A percentile compares a stretch with the other conserved stretches of the same genome.
Conservation (phyloP, 108 stramenopile genomes). For the Nitzschia sp. region DNA sequence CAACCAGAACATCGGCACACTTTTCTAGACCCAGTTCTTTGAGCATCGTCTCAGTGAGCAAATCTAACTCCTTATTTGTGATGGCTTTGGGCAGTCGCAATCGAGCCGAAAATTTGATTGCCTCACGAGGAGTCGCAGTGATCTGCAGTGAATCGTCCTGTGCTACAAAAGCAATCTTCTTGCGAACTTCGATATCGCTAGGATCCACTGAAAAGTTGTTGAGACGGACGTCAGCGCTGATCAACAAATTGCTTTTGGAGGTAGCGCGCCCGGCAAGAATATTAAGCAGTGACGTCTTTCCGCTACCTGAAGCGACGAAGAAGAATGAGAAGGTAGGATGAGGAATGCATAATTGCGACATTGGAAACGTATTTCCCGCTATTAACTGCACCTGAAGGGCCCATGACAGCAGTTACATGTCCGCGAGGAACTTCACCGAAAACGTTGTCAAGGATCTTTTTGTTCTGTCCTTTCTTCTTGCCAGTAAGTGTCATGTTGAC, state of each 20-base stretch:
- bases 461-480: slow-evolving; percentile 1
- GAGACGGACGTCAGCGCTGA: slow-evolving; percentile 43
- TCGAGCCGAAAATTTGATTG: slow-evolving; percentile 76
- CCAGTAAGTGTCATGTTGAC: slow-evolving; percentile 42
- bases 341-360: background rate
- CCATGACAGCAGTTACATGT: slow-evolving; percentile 63
- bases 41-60: slow-evolving; percentile 69
- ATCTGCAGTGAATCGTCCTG: slow-evolving; percentile 81
- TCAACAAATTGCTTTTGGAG: slow-evolving; percentile 21
- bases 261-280: slow-evolving; percentile 57
- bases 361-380: background rate
- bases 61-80: slow-evolving; percentile 53
- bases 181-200: slow-evolving; percentile 34
- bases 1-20: slow-evolving; percentile 69
- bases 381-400: background rate
- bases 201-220: slow-evolving; percentile 48
- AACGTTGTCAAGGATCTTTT: slow-evolving; percentile 44
- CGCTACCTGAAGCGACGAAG: slow-evolving; percentile 32
- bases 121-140: slow-evolving; percentile 82
- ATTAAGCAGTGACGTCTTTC: slow-evolving; percentile 71
- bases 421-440: slow-evolving; percentile 61
- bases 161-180: slow-evolving; percentile 78
- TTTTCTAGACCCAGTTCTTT: slow-evolving; percentile 61
- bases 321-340: too few relatives aligned
- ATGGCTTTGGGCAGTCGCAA: slow-evolving; percentile 57